These are phyloP conservation scores for Colletotrichum sp. DNA, from an alignment of 2,329 filamentous ascomycete species.

Conservation along the genomic window DNA sequence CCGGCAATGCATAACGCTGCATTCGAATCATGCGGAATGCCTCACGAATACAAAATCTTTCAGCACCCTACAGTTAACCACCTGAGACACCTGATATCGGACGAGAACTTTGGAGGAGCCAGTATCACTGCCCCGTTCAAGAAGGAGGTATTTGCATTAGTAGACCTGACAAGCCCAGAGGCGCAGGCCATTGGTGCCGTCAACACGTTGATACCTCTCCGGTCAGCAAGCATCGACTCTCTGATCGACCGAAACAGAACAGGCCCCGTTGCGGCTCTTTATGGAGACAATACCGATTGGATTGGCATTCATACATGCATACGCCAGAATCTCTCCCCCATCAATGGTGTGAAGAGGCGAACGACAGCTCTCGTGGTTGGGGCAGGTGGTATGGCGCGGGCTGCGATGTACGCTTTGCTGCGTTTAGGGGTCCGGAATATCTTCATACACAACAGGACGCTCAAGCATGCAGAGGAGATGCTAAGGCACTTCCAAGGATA, in stretches of 20 bases:
- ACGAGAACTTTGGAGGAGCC: slow-evolving; percentile 73
- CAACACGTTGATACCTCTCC: slow-evolving; percentile 76
- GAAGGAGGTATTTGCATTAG: slow-evolving; percentile 71
- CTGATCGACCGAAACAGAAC: slow-evolving; percentile 62
- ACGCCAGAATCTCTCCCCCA: slow-evolving; percentile 73
- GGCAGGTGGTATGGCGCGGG: slow-evolving; percentile 77
- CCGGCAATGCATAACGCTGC: slow-evolving; percentile 80
- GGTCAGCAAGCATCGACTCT: slow-evolving; percentile 59
- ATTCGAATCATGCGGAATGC: slow-evolving; percentile 69
- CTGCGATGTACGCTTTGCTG: slow-evolving; percentile 78
- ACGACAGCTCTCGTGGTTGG: slow-evolving; percentile 65
- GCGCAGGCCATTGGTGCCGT: slow-evolving; percentile 77
- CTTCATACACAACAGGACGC: slow-evolving; percentile 74
- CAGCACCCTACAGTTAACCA: slow-evolving; percentile 66
- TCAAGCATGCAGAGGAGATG: slow-evolving; percentile 67
- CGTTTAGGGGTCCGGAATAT: slow-evolving; percentile 79
- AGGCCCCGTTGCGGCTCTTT: slow-evolving; percentile 71
- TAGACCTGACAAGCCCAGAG: slow-evolving; percentile 73
- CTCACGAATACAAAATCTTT: slow-evolving; percentile 67
- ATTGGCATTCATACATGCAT: slow-evolving; percentile 78
- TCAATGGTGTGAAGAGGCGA: slow-evolving; percentile 63
- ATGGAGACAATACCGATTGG: slow-evolving; percentile 84
- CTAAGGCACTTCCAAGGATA: slow-evolving; percentile 68
- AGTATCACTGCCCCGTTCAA: slow-evolving; percentile 78
- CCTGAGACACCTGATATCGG: slow-evolving; percentile 66